Evolutionary conservation across 257 asterid genomes (phyloP).

Genomic region (Solanum tarapatanum): DNA sequence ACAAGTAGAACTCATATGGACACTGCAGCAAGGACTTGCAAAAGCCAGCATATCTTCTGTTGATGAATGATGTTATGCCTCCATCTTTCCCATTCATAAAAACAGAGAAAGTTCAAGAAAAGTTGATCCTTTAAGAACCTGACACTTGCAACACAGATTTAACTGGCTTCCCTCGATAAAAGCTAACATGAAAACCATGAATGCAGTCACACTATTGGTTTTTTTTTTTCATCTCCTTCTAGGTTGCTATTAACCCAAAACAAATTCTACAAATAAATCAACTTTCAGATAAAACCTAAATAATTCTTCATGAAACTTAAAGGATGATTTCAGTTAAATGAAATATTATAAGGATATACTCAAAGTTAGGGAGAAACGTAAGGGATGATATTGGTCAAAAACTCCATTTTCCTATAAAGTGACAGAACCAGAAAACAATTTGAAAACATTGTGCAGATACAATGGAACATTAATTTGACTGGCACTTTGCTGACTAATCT

Average conservation of each 20-base stretch:
- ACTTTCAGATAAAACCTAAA: neutral
- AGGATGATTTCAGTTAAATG: neutral
- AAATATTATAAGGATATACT: neutral
- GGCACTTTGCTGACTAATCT: neutral
- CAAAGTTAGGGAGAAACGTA: neutral
- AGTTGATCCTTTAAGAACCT: neutral
- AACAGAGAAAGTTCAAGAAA: neutral
- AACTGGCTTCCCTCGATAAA: neutral
- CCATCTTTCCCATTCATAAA: neutral
- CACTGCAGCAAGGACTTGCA: neutral
- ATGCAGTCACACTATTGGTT: neutral
- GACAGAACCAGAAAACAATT: neutral
- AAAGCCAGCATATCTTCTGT: neutral
- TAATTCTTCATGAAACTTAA: neutral
- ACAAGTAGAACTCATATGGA: neutral
- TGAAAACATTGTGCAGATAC: neutral
- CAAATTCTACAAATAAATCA: neutral
- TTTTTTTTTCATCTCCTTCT: neutral
- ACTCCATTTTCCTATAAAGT: neutral
- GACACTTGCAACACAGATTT: neutral
- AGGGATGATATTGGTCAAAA: neutral
- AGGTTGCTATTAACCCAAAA: neutral
- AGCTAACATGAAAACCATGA: neutral
- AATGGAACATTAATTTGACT: neutral
- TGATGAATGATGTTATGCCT: neutral